Evolutionary conservation across 2,329 filamentous ascomycete species (phyloP), one percentile per base, ranked within the genome.

Genomic region (Sporothrix variecibatus): DNA sequence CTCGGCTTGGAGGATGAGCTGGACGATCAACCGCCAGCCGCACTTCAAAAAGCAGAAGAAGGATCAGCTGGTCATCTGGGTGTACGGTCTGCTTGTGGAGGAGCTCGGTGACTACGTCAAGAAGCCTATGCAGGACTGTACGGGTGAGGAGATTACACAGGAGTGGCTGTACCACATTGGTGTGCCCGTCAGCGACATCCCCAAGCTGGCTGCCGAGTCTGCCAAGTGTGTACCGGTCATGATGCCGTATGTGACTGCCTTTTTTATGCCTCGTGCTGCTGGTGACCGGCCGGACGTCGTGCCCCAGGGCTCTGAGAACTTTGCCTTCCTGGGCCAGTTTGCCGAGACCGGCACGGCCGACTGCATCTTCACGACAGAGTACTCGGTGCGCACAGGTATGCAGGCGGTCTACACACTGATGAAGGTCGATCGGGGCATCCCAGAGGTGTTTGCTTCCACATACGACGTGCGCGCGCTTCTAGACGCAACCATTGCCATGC

Each of bases 251-350:
- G 81, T 81, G 74, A 83, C 82, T 4, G 77, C 81, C 6, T 79
- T 81, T 49, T 81, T 85, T 73, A 76, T 85, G 56, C 78, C 81
- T 1, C 80, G 83, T 15, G 76, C 79, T 8, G 40, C 72, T 0
- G 80, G 79, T 3, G 82, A 85, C 77, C 80, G 84, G 2, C 83
- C 83, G 2, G 73, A 78, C n/a, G 79, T 84, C 0, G 80, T 84
- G 62, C 83, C 83, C 0, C 72, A 79, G 23, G 80, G 79, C 5
- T 79, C 79, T 31, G 79, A 75, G 28, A 85, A 85, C 77, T 76
- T 84, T 65, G 83, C 80, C 0, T 78, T 84, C 26, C 77, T 85
- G 46, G 83, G 83, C 15, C 83, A 84, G 76, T 85, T 82, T 77
- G 83, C 83, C 23, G 83, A 84, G 76, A 82, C 83, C 28, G 78